Evolutionary conservation across 139 green algal species (phyloP).

Genomic region (Gonium pectorale): DNA sequence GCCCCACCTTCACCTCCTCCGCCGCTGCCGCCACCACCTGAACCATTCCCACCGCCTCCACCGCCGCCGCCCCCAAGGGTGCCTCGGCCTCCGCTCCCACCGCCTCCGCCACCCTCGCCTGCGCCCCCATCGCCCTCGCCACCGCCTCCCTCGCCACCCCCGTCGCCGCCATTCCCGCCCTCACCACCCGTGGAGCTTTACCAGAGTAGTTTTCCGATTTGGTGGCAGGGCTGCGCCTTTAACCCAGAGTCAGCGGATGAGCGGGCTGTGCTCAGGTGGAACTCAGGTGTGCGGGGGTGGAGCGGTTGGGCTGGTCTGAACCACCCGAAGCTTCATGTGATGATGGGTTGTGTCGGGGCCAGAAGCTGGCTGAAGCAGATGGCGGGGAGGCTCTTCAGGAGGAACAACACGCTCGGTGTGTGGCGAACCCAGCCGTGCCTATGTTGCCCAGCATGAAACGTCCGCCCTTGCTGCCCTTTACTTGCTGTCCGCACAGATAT

Average conservation of each 20-base stretch:
- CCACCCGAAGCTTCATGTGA: no score
- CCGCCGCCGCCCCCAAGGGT: not conserved
- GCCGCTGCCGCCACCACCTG: not conserved
- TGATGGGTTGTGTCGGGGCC: no score
- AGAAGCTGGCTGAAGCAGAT: no score
- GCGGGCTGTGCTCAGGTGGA: no score
- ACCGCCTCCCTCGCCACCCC: not conserved
- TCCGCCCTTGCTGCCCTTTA: not conserved
- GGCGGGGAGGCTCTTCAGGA: no score
- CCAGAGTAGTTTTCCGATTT: not conserved
- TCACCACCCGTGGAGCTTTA: not conserved
- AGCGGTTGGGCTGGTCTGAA: no score
- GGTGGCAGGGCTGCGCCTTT: not conserved
- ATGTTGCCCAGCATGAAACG: no score
- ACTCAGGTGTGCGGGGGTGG: no score
- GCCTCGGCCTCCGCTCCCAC: not conserved
- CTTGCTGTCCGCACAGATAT: no score
- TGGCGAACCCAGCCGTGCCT: no score
- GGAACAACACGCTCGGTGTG: no score
- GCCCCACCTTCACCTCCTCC: not conserved
- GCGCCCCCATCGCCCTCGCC: not conserved
- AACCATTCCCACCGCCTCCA: not conserved
- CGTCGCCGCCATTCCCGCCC: not conserved
- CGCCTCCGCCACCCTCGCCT: not conserved
- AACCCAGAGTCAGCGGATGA: not conserved